Evolutionary conservation across 495 filamentous ascomycete genomes (phyloP), one percentile per base, ranked within the genome.

Genomic region (Trichoderma virens): DNA sequence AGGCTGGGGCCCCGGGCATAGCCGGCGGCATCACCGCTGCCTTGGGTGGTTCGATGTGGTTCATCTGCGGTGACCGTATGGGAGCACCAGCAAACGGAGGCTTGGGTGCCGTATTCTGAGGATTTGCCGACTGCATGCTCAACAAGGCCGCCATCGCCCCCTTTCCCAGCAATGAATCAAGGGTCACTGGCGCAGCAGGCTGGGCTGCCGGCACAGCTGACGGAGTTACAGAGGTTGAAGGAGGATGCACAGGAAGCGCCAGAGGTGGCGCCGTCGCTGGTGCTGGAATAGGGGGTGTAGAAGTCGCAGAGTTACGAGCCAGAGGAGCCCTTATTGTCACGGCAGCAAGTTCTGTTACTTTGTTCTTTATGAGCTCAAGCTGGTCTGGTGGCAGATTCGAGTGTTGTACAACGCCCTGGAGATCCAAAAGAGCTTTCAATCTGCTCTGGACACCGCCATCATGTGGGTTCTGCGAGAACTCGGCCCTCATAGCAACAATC

Each of bases 351-450:
- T 85, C 83, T 68, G 86, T 82, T 68, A 97, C 84, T 80, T 91
- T 88, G 69, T 91, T 85, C 72, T 87, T 86, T 69, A 96, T 86
- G 71, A 87, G 80, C 73, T 85, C 86, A 68, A 97, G 80, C 77
- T 95, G 87, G 68, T 92, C 86, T 71, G 85, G 87, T 59, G 89
- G 85, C 69, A 96, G 83, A 69, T 91, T 84, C 71, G 90, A 90
- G 67, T 80, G 86, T 70, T 89, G 83, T 75, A 98, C 77, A 70
- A 96, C 86, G 59, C 74, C 83, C 76, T 97, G 88, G 66, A 98
- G 83, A 74, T 93, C 91, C 74, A 95, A 76, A 68, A 98, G 82
- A 23, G 93, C 91, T 74, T 93, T 89, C 70, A 98, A 75, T 70
- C 87, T 88, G 65, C 84, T 85, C 75, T 92, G 87, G 67, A 88